Percentiles rank a stretch among this genome's conserved stretches.
Conservation (phyloP, 2,329 filamentous ascomycete genomes). For the Colletotrichum sp. region DNA sequence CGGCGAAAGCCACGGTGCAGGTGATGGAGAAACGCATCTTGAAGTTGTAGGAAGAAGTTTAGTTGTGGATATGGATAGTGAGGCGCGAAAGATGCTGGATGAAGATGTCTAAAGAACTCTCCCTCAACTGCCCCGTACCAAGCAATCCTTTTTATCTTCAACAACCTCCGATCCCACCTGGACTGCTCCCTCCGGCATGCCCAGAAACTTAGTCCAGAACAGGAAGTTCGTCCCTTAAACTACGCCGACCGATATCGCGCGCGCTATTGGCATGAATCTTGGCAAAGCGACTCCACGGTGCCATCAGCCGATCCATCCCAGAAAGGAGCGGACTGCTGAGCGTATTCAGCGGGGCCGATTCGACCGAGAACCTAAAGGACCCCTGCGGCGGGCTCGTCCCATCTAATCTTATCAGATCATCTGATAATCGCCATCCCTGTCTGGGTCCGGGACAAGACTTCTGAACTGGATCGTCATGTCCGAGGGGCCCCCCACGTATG, state of each 20-base stretch:
- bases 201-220: background rate
- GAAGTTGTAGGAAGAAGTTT: background rate
- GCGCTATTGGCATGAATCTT: conserved; percentile 5
- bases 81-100: background rate
- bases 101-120: background rate
- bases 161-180: background rate
- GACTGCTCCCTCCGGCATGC: background rate
- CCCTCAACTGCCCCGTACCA: background rate
- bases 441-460: background rate
- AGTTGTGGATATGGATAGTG: background rate
- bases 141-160: background rate
- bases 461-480: conserved; percentile 1
- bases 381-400: background rate
- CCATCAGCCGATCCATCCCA: background rate
- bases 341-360: conserved; percentile 1
- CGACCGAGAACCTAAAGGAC: background rate
- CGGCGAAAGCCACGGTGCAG: conserved; percentile 30
- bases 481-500: background rate
- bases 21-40: conserved; percentile 33
- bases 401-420: conserved; percentile 29
- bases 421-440: conserved; percentile 24
- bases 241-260: conserved; percentile 5
- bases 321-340: background rate
- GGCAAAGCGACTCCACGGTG: background rate
- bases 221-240: background rate